Evolutionary conservation across 2,329 filamentous ascomycete genomes (phyloP).

Genomic region (Arthrinium phaeospermum): DNA sequence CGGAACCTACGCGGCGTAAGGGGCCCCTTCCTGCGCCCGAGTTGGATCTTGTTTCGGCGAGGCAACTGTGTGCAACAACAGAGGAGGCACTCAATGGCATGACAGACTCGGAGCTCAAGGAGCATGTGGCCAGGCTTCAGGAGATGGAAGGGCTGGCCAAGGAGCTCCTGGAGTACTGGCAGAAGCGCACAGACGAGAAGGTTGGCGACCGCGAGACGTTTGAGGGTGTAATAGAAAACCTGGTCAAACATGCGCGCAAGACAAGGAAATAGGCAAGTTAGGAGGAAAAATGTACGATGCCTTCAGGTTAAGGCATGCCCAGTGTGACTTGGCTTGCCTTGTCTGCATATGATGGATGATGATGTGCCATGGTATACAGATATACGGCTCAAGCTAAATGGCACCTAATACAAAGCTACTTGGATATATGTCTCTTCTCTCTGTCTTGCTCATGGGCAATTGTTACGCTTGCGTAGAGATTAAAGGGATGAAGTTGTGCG

Average conservation of each 20-base stretch:
- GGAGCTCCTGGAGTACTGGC: conserved; percentile 86
- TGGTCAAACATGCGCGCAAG: conserved; percentile 89
- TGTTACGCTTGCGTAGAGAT: not conserved
- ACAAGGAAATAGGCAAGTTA: conserved; percentile 66
- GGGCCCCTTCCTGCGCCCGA: conserved; percentile 73
- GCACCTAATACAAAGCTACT: not conserved
- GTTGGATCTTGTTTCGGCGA: conserved; percentile 79
- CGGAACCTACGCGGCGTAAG: conserved; percentile 49
- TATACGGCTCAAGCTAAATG: not conserved
- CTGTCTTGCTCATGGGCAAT: not conserved
- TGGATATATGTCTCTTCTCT: not conserved
- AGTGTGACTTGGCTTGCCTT: not conserved
- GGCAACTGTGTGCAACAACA: conserved; percentile 81
- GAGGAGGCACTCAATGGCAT: conserved; percentile 82
- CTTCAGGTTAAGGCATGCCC: not conserved
- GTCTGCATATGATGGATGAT: not conserved
- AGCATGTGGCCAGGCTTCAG: conserved; percentile 73
- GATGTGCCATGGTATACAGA: not conserved
- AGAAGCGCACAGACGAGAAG: conserved; percentile 83
- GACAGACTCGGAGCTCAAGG: conserved; percentile 75
- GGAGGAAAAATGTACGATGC: not conserved
- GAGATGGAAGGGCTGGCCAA: conserved; percentile 74
- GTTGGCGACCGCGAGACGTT: conserved; percentile 91
- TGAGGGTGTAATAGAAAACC: conserved; percentile 94
- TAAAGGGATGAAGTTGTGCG: not conserved